Percentiles rank a stretch among this genome's conserved stretches.
phyloP scores from a whole-genome alignment of 371 early-diverging fungal genomes.

The Lichtheimia corymbifera region DNA sequence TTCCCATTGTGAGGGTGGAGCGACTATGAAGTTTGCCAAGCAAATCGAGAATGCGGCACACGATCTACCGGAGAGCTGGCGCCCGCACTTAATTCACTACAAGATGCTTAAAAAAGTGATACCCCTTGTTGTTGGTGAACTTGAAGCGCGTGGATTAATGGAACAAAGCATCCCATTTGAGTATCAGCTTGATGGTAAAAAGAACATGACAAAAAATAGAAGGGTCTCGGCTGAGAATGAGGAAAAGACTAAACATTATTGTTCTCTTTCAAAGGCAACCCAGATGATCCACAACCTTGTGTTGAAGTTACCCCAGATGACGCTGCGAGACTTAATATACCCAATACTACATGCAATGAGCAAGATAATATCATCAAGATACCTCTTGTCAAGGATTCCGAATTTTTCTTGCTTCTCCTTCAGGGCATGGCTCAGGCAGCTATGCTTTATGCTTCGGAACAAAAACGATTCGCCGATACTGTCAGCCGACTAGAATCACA shows the following conservation, averaged over 20 bases:
- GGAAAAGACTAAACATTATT: too few species aligned
- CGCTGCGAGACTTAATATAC: slow-evolving; percentile 4
- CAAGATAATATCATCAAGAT: slow-evolving; percentile 38
- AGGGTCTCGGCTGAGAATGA: too few species aligned
- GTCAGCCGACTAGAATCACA: slow-evolving; percentile 43
- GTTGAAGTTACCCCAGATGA: slow-evolving; percentile 37
- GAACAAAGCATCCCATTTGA: slow-evolving; percentile 6
- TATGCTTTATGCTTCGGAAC: slow-evolving; percentile 40
- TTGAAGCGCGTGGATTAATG: slow-evolving; percentile 28
- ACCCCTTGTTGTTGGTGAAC: slow-evolving; percentile 59
- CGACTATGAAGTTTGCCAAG: slow-evolving; percentile 75
- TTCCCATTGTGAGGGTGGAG: background rate
- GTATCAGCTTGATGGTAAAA: slow-evolving; percentile 17
- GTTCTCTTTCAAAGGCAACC: slow-evolving; percentile 21
- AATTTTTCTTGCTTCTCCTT: slow-evolving; percentile 56
- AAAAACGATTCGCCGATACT: slow-evolving; percentile 35
- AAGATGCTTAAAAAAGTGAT: slow-evolving; percentile 66
- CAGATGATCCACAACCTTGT: slow-evolving; percentile 36
- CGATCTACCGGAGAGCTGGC: slow-evolving; percentile 69
- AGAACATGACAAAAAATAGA: background rate
- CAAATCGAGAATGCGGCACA: slow-evolving; percentile 65
- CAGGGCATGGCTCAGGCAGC: slow-evolving; percentile 51
- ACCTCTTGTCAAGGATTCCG: slow-evolving; percentile 55
- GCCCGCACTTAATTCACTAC: slow-evolving; percentile 66
- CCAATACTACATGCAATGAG: background rate